A percentile compares a stretch with the other conserved stretches of the same genome.
These are phyloP conservation scores for Lindgomyces ingoldianus DNA, from an alignment of 495 filamentous ascomycete genomes.

Conservation along the genomic window DNA sequence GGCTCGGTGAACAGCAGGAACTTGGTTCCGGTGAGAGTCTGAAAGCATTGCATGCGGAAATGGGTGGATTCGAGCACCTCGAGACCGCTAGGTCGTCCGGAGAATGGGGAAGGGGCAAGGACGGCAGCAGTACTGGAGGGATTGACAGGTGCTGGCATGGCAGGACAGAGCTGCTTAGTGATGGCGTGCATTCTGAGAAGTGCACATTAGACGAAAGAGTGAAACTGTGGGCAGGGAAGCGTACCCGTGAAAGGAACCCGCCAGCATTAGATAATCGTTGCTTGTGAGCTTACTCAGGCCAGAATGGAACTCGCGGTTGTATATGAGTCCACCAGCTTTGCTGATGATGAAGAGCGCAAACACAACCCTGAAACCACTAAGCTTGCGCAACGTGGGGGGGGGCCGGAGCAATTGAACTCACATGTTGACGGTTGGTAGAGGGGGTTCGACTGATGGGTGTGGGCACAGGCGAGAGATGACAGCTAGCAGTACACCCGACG, in stretches of 20 bases:
- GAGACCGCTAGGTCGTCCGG: conserved; percentile 67
- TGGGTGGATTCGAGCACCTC: conserved; percentile 88
- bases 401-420: not conserved
- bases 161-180: conserved; percentile 41
- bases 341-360: conserved; percentile 96
- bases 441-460: not conserved
- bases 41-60: conserved; percentile 94
- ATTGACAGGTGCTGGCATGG: conserved; percentile 37
- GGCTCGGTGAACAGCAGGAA: conserved; percentile 96
- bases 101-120: conserved; percentile 47
- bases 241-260: conserved; percentile 94
- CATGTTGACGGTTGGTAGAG: not conserved
- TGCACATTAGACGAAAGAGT: not conserved
- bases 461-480: too few species aligned
- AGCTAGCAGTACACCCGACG: not conserved
- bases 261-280: conserved; percentile 96
- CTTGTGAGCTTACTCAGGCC: conserved; percentile 81
- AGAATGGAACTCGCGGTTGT: conserved; percentile 86
- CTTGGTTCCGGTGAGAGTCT: conserved; percentile 89
- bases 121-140: conserved; percentile 36
- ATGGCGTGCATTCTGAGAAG: conserved; percentile 35
- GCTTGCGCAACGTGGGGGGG: not conserved
- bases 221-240: conserved; percentile 40
- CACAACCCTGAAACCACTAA: conserved; percentile 66
- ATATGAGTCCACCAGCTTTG: conserved; percentile 95